Evolutionary conservation across 139 green algal species (phyloP), one percentile per base, ranked within the genome.

Genomic region (Picochlorum sp.): DNA sequence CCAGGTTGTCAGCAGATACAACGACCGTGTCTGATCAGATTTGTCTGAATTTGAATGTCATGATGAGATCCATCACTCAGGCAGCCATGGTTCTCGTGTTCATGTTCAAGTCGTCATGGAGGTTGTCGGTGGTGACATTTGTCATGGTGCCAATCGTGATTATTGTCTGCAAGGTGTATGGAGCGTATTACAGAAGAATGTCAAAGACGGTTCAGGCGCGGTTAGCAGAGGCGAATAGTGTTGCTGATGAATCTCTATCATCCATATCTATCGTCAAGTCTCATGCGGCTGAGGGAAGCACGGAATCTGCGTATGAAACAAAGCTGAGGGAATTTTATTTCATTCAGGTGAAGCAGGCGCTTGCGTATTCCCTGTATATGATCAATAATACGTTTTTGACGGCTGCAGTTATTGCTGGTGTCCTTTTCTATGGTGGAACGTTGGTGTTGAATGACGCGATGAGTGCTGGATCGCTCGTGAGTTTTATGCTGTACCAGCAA

Each of bases 401-500:
- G 4, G 85, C 80, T 11, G 62, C 68, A 11, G 77, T 90, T 20
- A 69, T 76, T 30, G 84, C 79, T 0, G 67, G 77, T 11, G 78
- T 89, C 57, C 73, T 89, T 13, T 83, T 73, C 28, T 86, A 82
- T 58, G 79, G 82, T 16, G 79, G 80, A 7, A 73, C 58, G 10
- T 75, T 90, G 34, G 82, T 88, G 23, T 72, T 90, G 57, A 45
- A 63, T 26, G 68, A 65, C 18, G 28, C 63, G 52, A 78, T 83
- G 70, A 77, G 63, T 21, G 69, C 72, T 11, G 79, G 76, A 21
- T 62, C 70, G 10, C 82, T 92, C 52, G 77, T 92, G 20, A 83
- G 73, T 15, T 93, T 93, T 76, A 92, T 94, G 81, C 77, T 92
- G 26, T 86, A 90, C 74, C 83, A 92, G 73, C 78, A 88, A 69